Conservation (phyloP, 495 filamentous ascomycete species). For the Penicillium canescens region DNA sequence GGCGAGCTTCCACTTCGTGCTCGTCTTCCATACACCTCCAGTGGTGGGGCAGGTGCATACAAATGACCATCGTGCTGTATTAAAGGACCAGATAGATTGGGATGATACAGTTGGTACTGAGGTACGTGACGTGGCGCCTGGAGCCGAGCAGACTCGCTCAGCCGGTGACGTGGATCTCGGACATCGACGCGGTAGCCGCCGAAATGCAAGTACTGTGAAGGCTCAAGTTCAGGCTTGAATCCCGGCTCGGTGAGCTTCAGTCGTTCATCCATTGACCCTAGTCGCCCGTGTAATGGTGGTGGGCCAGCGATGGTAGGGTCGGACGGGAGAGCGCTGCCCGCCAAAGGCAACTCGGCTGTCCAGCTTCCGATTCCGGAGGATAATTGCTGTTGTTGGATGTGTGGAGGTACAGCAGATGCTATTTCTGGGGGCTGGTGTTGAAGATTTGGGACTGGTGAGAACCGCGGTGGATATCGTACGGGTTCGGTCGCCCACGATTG, state of each 20-base stretch:
- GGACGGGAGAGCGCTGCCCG: constrained; percentile 22
- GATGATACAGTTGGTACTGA: constrained; percentile 31
- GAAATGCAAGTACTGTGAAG: constrained; percentile 23
- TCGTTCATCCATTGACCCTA: constrained; percentile 25
- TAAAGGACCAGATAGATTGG: constrained; percentile 36
- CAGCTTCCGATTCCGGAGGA: constrained; percentile 25
- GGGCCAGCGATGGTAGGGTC: constrained; percentile 21
- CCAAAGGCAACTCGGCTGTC: constrained; percentile 12
- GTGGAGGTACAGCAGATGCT: constrained; percentile 2
- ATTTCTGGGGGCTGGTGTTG: constrained; percentile 7
- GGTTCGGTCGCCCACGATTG: constrained; percentile 45
- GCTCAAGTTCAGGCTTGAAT: constrained; percentile 18
- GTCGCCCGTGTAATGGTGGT: constrained; percentile 1
- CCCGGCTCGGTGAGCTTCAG: constrained; percentile 15
- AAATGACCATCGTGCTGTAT: constrained; percentile 23
- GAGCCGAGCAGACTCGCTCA: constrained; percentile 18
- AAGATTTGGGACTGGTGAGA: constrained; percentile 25
- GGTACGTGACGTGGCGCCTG: constrained; percentile 20
- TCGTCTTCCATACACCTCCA: constrained; percentile 22
- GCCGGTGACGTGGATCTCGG: constrained; percentile 26
- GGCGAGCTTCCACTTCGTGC: constrained; percentile 59
- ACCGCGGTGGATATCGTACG: constrained; percentile 27
- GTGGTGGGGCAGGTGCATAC: constrained; percentile 18
- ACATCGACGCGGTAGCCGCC: constrained; percentile 36
- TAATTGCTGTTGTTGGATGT: constrained; percentile 18